phyloP scores from a whole-genome alignment of 495 filamentous ascomycete genomes.

The Penicillium cinerascens region DNA sequence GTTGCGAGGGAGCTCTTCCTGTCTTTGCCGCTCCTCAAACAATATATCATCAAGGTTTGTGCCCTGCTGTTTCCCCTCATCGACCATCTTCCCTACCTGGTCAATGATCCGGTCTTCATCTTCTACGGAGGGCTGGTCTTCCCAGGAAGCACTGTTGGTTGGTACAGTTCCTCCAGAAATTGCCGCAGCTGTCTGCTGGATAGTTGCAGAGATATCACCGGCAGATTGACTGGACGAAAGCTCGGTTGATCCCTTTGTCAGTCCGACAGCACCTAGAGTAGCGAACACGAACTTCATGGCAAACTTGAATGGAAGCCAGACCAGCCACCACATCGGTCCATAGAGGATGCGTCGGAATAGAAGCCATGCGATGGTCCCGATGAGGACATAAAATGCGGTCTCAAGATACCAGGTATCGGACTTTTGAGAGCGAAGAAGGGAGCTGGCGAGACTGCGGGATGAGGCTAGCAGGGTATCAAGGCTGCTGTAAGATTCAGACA shows the following conservation, averaged over 20 bases:
- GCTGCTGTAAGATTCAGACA: constrained; percentile 73
- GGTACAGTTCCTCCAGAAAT: constrained; percentile 16
- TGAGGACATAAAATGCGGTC: constrained; percentile 76
- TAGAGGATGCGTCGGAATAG: constrained; percentile 80
- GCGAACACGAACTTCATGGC: constrained; percentile 48
- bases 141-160: constrained; percentile 14
- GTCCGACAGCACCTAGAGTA: constrained; percentile 36
- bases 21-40: constrained; percentile 39
- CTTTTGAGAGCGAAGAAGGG: constrained; percentile 81
- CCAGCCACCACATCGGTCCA: constrained; percentile 84
- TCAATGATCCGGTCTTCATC: constrained; percentile 48
- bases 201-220: constrained; percentile 9
- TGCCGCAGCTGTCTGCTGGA: constrained; percentile 17
- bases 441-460: constrained; percentile 70
- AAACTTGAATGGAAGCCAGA: constrained; percentile 76
- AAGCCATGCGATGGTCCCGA: constrained; percentile 77
- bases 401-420: constrained; percentile 96
- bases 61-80: constrained; percentile 37
- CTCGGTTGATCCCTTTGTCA: constrained; percentile 29
- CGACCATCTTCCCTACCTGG: constrained; percentile 52
- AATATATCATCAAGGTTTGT: constrained; percentile 31
- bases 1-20: constrained; percentile 55
- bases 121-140: constrained; percentile 22
- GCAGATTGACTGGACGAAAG: constrained; percentile 16
- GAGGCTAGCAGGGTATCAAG: constrained; percentile 72